phyloP scores from a whole-genome alignment of 805 yeast genomes.

The Citeromyces nyonsensis region DNA sequence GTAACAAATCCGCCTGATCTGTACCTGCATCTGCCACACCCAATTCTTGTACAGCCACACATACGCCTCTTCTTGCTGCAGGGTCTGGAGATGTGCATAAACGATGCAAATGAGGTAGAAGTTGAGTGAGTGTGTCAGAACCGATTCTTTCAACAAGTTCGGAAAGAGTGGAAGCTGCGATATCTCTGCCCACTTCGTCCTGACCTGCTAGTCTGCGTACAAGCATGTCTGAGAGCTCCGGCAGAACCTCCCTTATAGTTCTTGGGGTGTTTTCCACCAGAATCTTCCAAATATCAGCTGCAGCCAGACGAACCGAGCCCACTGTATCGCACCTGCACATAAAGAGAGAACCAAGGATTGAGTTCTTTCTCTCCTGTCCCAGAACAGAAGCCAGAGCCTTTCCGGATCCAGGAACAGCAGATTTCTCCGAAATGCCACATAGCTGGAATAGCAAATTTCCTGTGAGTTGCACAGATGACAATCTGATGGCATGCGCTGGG shows the following conservation, averaged over 20 bases:
- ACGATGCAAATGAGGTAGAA: slow-evolving; percentile 72
- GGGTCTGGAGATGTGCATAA: slow-evolving; percentile 46
- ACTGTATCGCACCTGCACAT: slow-evolving; percentile 89
- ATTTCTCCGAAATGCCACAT: slow-evolving; percentile 75
- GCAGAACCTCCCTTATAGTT: slow-evolving; percentile 83
- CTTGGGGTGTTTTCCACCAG: slow-evolving; percentile 92
- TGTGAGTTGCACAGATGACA: slow-evolving; percentile 86
- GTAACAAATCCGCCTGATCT: slow-evolving; percentile 53
- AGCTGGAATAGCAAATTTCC: slow-evolving; percentile 92
- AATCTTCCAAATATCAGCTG: slow-evolving; percentile 94
- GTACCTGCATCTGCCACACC: slow-evolving; percentile 43
- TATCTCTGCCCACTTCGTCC: slow-evolving; percentile 63
- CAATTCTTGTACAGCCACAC: slow-evolving; percentile 82
- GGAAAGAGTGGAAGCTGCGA: slow-evolving; percentile 88
- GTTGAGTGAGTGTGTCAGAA: slow-evolving; percentile 65
- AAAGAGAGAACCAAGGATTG: slow-evolving; percentile 72
- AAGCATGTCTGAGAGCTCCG: slow-evolving; percentile 65
- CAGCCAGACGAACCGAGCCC: slow-evolving; percentile 74
- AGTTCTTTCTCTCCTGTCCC: slow-evolving; percentile 81
- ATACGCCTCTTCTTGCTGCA: slow-evolving; percentile 92
- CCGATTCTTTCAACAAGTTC: slow-evolving; percentile 93
- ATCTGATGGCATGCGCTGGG: slow-evolving; percentile 69
- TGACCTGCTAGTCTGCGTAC: slow-evolving; percentile 74
- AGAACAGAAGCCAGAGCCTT: slow-evolving; percentile 59
- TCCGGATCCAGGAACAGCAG: slow-evolving; percentile 48